Evolutionary conservation across 1,284 basidiomycete species (phyloP).

Genomic region (Rhodotorula sp.): DNA sequence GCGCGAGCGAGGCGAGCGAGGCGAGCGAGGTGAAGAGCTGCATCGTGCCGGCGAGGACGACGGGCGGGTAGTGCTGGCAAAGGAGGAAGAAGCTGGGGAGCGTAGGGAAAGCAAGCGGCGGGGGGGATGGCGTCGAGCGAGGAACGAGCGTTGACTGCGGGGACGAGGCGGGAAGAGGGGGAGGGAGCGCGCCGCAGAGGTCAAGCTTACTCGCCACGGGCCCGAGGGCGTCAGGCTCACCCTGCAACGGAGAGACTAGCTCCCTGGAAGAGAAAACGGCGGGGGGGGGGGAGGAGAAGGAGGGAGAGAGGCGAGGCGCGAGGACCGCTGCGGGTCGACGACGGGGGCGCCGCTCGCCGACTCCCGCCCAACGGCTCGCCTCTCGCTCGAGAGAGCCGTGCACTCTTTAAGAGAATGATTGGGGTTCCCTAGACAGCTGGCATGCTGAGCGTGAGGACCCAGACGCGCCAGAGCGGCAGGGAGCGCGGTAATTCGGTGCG

Average conservation of each 20-base stretch:
- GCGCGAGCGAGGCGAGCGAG: neutral
- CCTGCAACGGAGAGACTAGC: neutral
- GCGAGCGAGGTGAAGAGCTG: neutral
- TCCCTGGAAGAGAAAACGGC: too few species aligned
- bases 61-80: neutral
- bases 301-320: neutral
- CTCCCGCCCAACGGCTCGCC: neutral
- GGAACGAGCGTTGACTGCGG: conserved; percentile 6
- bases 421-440: too few species aligned
- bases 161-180: neutral
- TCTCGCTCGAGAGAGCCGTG: too few species aligned
- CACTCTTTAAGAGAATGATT: too few species aligned
- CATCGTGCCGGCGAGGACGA: neutral
- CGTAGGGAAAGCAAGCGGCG: too few species aligned
- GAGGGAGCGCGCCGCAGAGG: too few species aligned
- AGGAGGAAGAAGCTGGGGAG: neutral
- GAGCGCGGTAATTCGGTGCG: too few species aligned
- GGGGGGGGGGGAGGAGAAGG: conserved; percentile 4
- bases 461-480: too few species aligned
- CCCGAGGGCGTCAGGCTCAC: neutral
- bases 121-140: neutral
- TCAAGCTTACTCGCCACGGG: neutral
- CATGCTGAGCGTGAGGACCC: too few species aligned
- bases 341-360: neutral
- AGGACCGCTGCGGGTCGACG: neutral